A percentile compares a stretch with the other conserved stretches of the same genome.
phyloP scores from a whole-genome alignment of 228 moss, liverwort and hornwort species.

The Sphagnum magellanicum region DNA sequence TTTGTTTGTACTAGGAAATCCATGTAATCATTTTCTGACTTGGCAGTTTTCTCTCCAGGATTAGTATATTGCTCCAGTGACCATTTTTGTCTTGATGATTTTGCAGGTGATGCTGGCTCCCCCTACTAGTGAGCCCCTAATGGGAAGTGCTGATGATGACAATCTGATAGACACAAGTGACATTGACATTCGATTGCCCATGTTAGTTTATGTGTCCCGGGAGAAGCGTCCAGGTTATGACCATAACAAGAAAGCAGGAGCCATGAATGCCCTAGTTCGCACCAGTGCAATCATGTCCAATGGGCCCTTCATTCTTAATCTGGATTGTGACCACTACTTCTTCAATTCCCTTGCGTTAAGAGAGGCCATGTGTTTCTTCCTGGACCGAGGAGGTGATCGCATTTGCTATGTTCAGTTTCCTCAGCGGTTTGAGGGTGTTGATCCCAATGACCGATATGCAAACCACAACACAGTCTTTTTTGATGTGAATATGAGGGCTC shows the following conservation, averaged over 20 bases:
- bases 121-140: conserved; percentile 42
- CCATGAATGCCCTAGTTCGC: conserved; percentile 58
- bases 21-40: too few species aligned
- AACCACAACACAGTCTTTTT: conserved; percentile 62
- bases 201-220: conserved; percentile 53
- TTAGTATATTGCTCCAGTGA: too few species aligned
- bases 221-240: conserved; percentile 65
- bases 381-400: conserved; percentile 57
- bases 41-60: too few species aligned
- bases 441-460: conserved; percentile 55
- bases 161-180: conserved; percentile 52
- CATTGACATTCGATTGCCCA: conserved; percentile 50
- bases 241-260: conserved; percentile 62
- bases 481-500: conserved; percentile 56
- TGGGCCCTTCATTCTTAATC: conserved; percentile 54
- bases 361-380: conserved; percentile 59
- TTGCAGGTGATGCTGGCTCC: conserved; percentile 58
- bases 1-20: too few species aligned
- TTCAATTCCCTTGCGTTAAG: conserved; percentile 51
- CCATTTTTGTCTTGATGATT: not conserved
- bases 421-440: conserved; percentile 55
- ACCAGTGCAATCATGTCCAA: conserved; percentile 63
- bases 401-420: conserved; percentile 48
- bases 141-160: conserved; percentile 49
- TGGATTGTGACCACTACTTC: conserved; percentile 58